A percentile compares a stretch with the other conserved stretches of the same genome.
These are phyloP conservation scores for Pyrenophora tritici-repentis DNA, from an alignment of 2,329 filamentous ascomycete species.

Conservation along the genomic window DNA sequence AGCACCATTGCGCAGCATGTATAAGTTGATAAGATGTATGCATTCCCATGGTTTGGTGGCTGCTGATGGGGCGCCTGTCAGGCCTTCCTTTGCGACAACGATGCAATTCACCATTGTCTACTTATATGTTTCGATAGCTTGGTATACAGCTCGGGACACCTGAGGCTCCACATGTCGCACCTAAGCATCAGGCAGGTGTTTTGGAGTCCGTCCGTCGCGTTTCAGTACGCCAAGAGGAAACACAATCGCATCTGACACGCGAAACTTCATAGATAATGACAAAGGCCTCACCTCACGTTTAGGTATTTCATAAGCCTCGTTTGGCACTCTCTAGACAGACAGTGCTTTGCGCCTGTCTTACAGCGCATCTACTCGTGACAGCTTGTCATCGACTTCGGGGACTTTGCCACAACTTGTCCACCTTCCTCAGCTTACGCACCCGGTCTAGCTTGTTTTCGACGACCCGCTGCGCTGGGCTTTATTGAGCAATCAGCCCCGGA, in stretches of 20 bases:
- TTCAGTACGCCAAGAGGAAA: constrained; percentile 31
- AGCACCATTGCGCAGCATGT: no score
- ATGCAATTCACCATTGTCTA: neutral
- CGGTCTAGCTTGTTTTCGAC: constrained; percentile 19
- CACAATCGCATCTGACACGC: constrained; percentile 9
- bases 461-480: constrained; percentile 21
- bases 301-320: neutral
- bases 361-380: constrained; percentile 2
- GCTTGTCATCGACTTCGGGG: constrained; percentile 12
- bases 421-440: constrained; percentile 25
- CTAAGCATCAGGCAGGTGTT: constrained; percentile 23
- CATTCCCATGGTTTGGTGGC: no score
- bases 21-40: no score
- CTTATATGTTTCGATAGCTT: no score
- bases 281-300: neutral
- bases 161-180: constrained; percentile 33
- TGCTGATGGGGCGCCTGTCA: no score
- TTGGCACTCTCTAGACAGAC: neutral
- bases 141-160: neutral
- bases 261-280: neutral
- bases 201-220: constrained; percentile 31
- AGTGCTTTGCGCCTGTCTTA: constrained; percentile 1
- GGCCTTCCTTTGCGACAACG: neutral
- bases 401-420: constrained; percentile 19
- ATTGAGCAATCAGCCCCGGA: constrained; percentile 16